Conservation (phyloP, 176 grass and related monocot genomes). For the Tillandsia fasciculata region DNA sequence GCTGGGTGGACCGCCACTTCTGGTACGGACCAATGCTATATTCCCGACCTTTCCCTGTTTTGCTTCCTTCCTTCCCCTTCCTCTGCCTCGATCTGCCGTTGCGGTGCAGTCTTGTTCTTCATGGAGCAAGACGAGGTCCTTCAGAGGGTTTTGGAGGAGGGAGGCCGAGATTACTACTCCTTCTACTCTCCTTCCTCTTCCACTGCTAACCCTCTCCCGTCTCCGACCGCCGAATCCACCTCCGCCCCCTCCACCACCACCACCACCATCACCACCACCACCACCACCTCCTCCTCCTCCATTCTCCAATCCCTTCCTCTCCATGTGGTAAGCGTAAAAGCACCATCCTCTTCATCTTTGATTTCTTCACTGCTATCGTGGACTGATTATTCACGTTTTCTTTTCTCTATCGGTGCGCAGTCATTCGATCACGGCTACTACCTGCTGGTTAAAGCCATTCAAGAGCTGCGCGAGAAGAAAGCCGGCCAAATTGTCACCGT, state of each 20-base stretch:
- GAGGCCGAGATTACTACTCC: slow-evolving; percentile 25
- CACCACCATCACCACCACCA: slow-evolving; percentile 9
- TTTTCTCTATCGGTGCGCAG: slow-evolving; percentile 22
- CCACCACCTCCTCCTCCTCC: slow-evolving; percentile 48
- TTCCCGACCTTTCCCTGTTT: background rate
- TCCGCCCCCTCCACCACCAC: slow-evolving; percentile 33
- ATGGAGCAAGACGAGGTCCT: slow-evolving; percentile 28
- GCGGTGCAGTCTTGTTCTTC: slow-evolving; percentile 8
- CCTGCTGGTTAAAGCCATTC: slow-evolving; percentile 93
- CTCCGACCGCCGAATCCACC: slow-evolving; percentile 63
- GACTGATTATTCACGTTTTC: background rate
- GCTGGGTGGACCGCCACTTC: too few relatives aligned
- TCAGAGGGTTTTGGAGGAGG: slow-evolving; percentile 29
- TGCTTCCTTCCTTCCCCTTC: background rate
- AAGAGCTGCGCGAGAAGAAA: slow-evolving; percentile 91
- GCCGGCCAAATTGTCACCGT: slow-evolving; percentile 77
- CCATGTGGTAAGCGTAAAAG: slow-evolving; percentile 52
- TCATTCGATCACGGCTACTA: slow-evolving; percentile 96
- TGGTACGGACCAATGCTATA: too few relatives aligned
- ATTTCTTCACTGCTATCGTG: background rate
- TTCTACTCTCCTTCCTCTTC: slow-evolving; percentile 28
- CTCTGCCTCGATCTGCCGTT: background rate
- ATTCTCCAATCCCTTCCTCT: slow-evolving; percentile 95
- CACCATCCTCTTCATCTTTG: background rate
- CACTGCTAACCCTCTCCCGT: slow-evolving; percentile 38